Conservation (phyloP, 2,329 filamentous ascomycete genomes). For the Zasmidium angulare region DNA sequence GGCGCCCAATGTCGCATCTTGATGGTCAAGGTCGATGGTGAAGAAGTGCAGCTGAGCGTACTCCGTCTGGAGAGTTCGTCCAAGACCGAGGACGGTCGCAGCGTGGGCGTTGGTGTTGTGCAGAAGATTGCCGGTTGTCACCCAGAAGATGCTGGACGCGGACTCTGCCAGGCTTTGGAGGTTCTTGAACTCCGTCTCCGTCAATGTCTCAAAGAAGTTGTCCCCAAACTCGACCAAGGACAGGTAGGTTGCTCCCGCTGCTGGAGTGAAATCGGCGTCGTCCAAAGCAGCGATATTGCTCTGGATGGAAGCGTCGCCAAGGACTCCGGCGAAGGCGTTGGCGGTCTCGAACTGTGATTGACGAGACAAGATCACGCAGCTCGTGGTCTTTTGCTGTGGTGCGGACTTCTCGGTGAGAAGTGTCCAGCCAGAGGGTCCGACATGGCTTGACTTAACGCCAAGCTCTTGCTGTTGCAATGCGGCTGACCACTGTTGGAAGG, state of each 20-base stretch:
- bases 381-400: not conserved
- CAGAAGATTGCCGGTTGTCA: not conserved
- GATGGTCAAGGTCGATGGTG: not conserved
- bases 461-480: not conserved
- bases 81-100: not conserved
- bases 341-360: not conserved
- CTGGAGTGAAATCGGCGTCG: not conserved
- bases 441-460: not conserved
- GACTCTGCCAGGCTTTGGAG: not conserved
- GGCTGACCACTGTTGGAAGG: not conserved
- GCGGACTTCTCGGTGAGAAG: not conserved
- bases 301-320: not conserved
- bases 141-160: not conserved
- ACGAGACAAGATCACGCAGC: not conserved
- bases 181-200: not conserved
- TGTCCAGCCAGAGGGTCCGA: not conserved
- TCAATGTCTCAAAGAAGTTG: not conserved
- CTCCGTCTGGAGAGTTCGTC: not conserved
- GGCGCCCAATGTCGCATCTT: not conserved
- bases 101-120: not conserved
- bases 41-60: not conserved
- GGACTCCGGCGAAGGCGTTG: not conserved
- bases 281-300: not conserved
- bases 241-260: not conserved
- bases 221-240: not conserved